Conservation (phyloP, 805 yeast species). For the Candida coquimbonensis region DNA sequence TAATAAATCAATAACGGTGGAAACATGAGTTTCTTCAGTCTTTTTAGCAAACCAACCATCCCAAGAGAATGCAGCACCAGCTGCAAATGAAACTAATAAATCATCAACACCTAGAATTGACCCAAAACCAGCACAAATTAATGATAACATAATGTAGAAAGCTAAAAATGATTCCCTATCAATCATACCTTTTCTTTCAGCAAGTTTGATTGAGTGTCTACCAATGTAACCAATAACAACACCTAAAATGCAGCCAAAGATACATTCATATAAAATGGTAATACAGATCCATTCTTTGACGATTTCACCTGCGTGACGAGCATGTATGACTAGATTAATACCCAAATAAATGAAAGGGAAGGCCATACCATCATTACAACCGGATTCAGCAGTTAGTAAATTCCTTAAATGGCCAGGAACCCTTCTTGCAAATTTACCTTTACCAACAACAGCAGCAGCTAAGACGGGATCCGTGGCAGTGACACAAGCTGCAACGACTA, state of each 20-base stretch:
- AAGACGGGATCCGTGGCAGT: conserved; percentile 95
- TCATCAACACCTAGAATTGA: conserved; percentile 86
- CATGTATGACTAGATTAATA: conserved; percentile 57
- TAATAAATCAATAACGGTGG: conserved; percentile 82
- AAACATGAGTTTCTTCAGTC: conserved; percentile 80
- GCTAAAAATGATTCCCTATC: conserved; percentile 88
- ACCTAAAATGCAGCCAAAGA: conserved; percentile 74
- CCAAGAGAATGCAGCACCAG: conserved; percentile 93
- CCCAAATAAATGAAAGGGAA: conserved; percentile 81
- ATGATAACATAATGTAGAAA: conserved; percentile 72
- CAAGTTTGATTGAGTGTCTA: conserved; percentile 64
- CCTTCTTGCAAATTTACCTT: conserved; percentile 83
- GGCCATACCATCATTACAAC: conserved; percentile 94
- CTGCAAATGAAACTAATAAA: conserved; percentile 80
- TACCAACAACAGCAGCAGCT: conserved; percentile 94
- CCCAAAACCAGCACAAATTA: conserved; percentile 85
- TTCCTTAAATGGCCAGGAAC: conserved; percentile 92
- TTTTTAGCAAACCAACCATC: conserved; percentile 81
- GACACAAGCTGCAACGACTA: conserved; percentile 77
- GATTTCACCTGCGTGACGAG: conserved; percentile 58
- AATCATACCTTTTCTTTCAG: conserved; percentile 60
- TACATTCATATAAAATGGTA: conserved; percentile 75
- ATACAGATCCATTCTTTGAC: conserved; percentile 74
- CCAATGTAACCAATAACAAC: conserved; percentile 63
- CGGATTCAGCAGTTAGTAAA: conserved; percentile 76